Base-by-base conservation (phyloP, 2,329 filamentous ascomycete species). In the Chalara sp. region DNA sequence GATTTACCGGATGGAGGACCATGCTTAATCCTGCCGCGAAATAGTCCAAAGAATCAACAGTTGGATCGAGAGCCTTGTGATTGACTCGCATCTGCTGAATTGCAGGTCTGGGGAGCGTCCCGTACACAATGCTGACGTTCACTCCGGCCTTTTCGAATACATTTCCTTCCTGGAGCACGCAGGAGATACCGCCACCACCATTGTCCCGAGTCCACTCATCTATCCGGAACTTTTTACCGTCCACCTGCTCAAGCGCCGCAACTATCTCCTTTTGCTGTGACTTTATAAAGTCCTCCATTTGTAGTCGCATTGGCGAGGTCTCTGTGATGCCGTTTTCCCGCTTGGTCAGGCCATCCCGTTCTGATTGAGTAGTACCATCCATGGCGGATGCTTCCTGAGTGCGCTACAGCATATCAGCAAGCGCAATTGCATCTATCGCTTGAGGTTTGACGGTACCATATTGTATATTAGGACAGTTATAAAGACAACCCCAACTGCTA, bases 101-200 rank as follows among this genome's bases (percentile, higher is more conserved):
- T 32, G 89, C 93, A 1, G 88, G 78, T 62, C 88, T 86, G 33
- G 91, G 91, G 2, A 99, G 78, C 45, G 84, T 87, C 54, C 93
- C 93, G 66, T 99, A 97, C 46, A 99, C 93, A 55, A 97, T 83
- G 51, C 88, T 95, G 64, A 92, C 91, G 65, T 95, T 96, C 53
- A 97, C 90, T 32, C 93, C 93, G 43, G 88, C 93, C 72, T 99
- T 99, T 70, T 99, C 93, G 64, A 99, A 99, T 47, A 96, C 89
- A 56, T 95, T 92, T 59, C 93, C 91, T 58, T 96, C 90, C 69
- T 99, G 93, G 13, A 99, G 76, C 39, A 99, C 91, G 69, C 91
- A 96, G 12, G 89, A 95, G 61, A 92, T 91, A 58, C 93, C 93
- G 50, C 93, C 93, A 41, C 93, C 93, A 49, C 93, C 93, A 65